Evolutionary conservation across 2,329 filamentous ascomycete genomes (phyloP).

Genomic region (Pestalotiopsis sp.): DNA sequence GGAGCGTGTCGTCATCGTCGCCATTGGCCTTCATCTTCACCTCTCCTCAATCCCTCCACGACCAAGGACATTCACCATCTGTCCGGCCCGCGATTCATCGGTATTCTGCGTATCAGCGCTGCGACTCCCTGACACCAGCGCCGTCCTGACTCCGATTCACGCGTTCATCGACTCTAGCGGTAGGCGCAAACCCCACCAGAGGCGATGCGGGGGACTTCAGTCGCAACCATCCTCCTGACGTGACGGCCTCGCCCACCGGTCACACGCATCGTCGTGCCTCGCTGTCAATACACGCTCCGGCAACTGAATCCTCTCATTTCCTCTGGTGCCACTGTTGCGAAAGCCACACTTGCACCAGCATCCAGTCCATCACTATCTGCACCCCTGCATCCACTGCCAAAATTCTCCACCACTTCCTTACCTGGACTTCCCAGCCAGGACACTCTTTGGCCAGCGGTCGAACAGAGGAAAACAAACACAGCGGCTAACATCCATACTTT

Average conservation of each 20-base stretch:
- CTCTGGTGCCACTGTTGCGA: neutral
- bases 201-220: constrained; percentile 24
- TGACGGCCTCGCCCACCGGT: neutral
- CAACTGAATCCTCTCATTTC: neutral
- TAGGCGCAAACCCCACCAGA: constrained; percentile 36
- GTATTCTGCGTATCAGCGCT: constrained; percentile 23
- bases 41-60: constrained; percentile 25
- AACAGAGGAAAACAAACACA: neutral
- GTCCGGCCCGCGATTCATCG: constrained; percentile 20
- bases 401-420: neutral
- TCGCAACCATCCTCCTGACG: neutral
- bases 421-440: neutral
- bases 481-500: constrained; percentile 22
- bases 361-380: neutral
- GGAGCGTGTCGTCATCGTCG: constrained; percentile 9
- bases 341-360: neutral
- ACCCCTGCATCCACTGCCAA: neutral
- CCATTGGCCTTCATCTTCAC: constrained; percentile 27
- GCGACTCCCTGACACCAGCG: constrained; percentile 21
- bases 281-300: neutral
- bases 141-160: constrained; percentile 17
- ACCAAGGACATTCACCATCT: constrained; percentile 21
- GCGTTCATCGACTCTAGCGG: constrained; percentile 26
- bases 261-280: neutral
- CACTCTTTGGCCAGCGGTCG: neutral